These are phyloP conservation scores for Plenodomus biglobosus DNA, from an alignment of 2,329 filamentous ascomycete species.

Conservation along the genomic window DNA sequence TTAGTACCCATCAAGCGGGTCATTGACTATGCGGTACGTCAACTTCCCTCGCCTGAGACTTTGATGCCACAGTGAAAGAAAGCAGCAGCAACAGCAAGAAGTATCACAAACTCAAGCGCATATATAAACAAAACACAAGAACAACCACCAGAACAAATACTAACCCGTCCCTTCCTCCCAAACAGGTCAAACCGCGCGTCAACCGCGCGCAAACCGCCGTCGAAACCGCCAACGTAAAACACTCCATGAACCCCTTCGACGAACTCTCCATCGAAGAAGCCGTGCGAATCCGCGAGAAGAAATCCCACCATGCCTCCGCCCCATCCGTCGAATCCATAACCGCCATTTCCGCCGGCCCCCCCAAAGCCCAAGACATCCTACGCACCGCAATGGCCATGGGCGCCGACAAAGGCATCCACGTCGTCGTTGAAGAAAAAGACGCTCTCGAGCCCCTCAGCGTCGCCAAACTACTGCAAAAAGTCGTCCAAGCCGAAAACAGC, in stretches of 20 bases:
- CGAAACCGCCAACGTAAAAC: slow-evolving; percentile 90
- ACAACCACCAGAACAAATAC: no score
- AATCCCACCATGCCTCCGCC: slow-evolving; percentile 46
- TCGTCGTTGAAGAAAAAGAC: slow-evolving; percentile 61
- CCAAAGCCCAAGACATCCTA: slow-evolving; percentile 84
- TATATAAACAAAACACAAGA: no score
- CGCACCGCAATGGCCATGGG: slow-evolving; percentile 99
- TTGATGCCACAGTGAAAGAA: not conserved
- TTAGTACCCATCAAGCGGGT: slow-evolving; percentile 60
- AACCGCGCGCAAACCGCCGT: slow-evolving; percentile 78
- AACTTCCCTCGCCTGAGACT: not conserved
- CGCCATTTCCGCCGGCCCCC: slow-evolving; percentile 80
- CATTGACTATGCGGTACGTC: slow-evolving; percentile 59
- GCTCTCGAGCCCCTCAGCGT: slow-evolving; percentile 87
- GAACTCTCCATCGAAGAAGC: slow-evolving; percentile 97
- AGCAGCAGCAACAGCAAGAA: not conserved
- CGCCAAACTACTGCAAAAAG: slow-evolving; percentile 80
- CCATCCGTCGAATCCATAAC: slow-evolving; percentile 79
- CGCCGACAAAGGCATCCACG: slow-evolving; percentile 86
- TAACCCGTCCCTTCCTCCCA: not conserved
- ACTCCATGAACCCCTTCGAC: slow-evolving; percentile 99
- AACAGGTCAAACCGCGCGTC: slow-evolving; percentile 69
- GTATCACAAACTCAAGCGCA: no score
- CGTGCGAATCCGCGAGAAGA: slow-evolving; percentile 86
- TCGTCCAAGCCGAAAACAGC: slow-evolving; percentile 79